These are phyloP conservation scores for Chalara sp. DNA, from an alignment of 2,329 filamentous ascomycete genomes.

Conservation along the genomic window DNA sequence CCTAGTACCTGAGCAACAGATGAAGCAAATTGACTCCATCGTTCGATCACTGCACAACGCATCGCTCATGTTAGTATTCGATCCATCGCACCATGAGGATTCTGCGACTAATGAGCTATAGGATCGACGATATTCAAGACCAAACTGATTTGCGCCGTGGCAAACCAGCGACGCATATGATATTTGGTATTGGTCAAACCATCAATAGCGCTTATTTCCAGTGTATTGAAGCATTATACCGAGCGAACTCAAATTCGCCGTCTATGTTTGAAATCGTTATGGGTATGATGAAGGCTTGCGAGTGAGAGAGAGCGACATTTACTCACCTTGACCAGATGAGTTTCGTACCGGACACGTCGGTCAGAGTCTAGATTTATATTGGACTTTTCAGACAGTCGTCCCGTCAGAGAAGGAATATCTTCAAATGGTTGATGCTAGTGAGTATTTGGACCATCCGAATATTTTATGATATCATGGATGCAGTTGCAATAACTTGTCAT, in stretches of 20 bases:
- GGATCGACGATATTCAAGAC: constrained; percentile 35
- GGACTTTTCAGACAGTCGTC: constrained; percentile 14
- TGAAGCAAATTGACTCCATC: constrained; percentile 20
- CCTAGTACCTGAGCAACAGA: constrained; percentile 12
- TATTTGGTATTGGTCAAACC: constrained; percentile 31
- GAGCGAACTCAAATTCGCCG: background rate
- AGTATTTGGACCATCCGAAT: constrained; percentile 14
- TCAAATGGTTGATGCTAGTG: constrained; percentile 21
- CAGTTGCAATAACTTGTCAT: constrained; percentile 23
- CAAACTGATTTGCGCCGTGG: constrained; percentile 28
- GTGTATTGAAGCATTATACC: constrained; percentile 1
- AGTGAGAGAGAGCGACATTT: background rate
- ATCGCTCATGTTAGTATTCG: constrained; percentile 23
- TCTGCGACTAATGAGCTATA: constrained; percentile 3
- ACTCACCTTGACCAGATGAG: constrained; percentile 4
- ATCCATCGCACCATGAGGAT: background rate
- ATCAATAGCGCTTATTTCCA: constrained; percentile 31
- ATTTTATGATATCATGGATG: constrained; percentile 18
- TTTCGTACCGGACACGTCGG: constrained; percentile 18
- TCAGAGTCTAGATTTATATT: constrained; percentile 25
- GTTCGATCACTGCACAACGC: constrained; percentile 24
- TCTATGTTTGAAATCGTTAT: background rate
- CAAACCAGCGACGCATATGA: constrained; percentile 28
- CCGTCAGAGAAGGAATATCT: constrained; percentile 24
- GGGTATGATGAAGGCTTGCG: background rate